Evolutionary conservation across 257 asterid genomes (phyloP).

Genomic region (Cinchona pubescens): DNA sequence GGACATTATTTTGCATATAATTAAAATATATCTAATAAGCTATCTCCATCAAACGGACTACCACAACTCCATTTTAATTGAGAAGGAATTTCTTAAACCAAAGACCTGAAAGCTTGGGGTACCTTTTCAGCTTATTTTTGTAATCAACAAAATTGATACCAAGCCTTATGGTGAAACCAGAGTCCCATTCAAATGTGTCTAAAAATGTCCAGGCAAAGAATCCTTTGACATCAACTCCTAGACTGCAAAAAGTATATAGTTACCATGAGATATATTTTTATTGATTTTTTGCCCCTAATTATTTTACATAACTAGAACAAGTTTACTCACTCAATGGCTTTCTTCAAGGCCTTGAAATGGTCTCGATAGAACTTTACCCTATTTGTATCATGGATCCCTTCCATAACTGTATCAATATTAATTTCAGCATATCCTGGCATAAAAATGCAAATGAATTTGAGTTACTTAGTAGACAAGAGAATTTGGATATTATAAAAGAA

Average conservation of each 20-base stretch:
- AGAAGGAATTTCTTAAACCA: conserved; percentile 40
- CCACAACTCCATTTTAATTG: not conserved
- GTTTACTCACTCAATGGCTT: conserved; percentile 40
- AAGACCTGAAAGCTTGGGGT: conserved; percentile 33
- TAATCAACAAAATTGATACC: conserved; percentile 37
- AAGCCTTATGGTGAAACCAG: conserved; percentile 35
- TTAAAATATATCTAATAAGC: too few relatives aligned
- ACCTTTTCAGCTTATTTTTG: conserved; percentile 24
- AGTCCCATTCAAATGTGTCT: conserved; percentile 44
- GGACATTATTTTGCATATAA: not conserved
- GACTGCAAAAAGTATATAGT: not conserved
- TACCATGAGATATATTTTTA: too few relatives aligned
- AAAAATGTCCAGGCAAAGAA: conserved; percentile 48
- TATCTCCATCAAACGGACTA: too few relatives aligned
- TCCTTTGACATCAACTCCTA: conserved; percentile 34
- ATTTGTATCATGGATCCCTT: conserved; percentile 16
- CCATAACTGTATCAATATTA: not conserved
- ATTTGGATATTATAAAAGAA: too few relatives aligned
- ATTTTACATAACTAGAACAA: too few relatives aligned
- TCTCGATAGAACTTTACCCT: conserved; percentile 25
- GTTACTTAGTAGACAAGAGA: not conserved
- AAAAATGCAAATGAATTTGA: not conserved
- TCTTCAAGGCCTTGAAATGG: conserved; percentile 36
- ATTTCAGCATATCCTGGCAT: conserved; percentile 29
- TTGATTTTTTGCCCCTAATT: too few relatives aligned